These are phyloP conservation scores for Acorus gramineus DNA, from an alignment of 106 monocot genomes.

Conservation along the genomic window DNA sequence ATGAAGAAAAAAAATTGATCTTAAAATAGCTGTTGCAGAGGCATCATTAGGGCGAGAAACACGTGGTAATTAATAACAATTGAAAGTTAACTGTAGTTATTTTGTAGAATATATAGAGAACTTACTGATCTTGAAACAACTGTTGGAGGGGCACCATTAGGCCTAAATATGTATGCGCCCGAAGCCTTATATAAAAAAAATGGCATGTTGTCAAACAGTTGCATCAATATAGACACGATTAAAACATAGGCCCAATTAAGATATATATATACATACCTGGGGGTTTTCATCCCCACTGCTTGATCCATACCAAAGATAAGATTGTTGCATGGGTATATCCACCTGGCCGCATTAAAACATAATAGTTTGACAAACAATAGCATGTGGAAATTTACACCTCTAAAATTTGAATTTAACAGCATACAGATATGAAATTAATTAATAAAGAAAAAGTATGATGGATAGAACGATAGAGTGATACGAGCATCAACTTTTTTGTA, in stretches of 20 bases:
- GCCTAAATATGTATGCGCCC: conserved; percentile 76
- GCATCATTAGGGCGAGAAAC: too few species aligned
- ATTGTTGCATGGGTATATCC: conserved; percentile 54
- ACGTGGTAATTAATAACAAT: too few species aligned
- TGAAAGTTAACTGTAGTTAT: too few species aligned
- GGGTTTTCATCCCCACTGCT: conserved; percentile 47
- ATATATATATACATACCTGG: conserved; percentile 24
- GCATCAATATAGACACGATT: not conserved
- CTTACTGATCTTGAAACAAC: conserved; percentile 41
- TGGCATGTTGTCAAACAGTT: not conserved
- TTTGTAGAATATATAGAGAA: not conserved
- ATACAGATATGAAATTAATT: too few species aligned
- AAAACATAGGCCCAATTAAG: not conserved
- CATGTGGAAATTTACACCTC: too few species aligned
- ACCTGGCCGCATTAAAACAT: conserved; percentile 18
- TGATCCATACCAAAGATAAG: conserved; percentile 64
- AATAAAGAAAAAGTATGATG: too few species aligned
- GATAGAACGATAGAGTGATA: not conserved
- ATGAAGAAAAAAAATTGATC: too few species aligned
- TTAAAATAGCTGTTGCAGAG: too few species aligned
- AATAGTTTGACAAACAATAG: not conserved
- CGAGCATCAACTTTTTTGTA: too few species aligned
- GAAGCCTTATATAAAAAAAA: conserved; percentile 36
- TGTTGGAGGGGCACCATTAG: conserved; percentile 50
- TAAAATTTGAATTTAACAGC: too few species aligned